phyloP scores from a whole-genome alignment of 2,329 filamentous ascomycete species.

The Colletotrichum salicis region DNA sequence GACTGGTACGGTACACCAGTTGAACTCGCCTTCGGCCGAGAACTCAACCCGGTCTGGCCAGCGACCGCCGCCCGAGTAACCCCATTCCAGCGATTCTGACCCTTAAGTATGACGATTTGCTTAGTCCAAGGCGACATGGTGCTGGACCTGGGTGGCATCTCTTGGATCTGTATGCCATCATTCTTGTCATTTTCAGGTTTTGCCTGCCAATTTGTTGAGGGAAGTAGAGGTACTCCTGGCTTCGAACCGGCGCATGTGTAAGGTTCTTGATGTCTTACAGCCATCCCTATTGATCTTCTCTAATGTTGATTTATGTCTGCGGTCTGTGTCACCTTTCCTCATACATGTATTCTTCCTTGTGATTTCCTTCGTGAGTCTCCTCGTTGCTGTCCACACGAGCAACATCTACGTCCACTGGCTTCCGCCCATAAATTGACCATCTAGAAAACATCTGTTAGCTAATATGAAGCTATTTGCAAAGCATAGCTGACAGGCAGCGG shows the following conservation, averaged over 20 bases:
- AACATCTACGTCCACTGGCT: background rate
- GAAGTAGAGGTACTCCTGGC: slow-evolving; percentile 75
- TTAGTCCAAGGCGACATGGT: slow-evolving; percentile 70
- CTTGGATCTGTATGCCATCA: slow-evolving; percentile 74
- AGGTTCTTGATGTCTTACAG: no score
- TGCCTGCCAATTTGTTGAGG: slow-evolving; percentile 76
- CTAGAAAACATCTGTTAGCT: background rate
- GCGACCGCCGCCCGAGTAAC: slow-evolving; percentile 64
- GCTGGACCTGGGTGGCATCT: slow-evolving; percentile 76
- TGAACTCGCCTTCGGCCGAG: slow-evolving; percentile 69
- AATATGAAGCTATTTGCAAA: background rate
- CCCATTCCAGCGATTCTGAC: slow-evolving; percentile 67
- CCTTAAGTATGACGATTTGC: slow-evolving; percentile 63
- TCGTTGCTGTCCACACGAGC: background rate
- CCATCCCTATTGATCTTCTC: no score
- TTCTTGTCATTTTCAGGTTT: slow-evolving; percentile 61
- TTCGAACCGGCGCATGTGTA: slow-evolving; percentile 51
- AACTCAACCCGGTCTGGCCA: slow-evolving; percentile 74
- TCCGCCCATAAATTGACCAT: background rate
- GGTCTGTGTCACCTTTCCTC: no score
- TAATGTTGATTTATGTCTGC: no score
- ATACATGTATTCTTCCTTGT: no score
- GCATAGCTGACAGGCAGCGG: background rate
- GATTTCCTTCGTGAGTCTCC: no score
- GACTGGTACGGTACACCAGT: slow-evolving; percentile 71